phyloP scores from a whole-genome alignment of 495 filamentous ascomycete species.

The Neurospora sp. region DNA sequence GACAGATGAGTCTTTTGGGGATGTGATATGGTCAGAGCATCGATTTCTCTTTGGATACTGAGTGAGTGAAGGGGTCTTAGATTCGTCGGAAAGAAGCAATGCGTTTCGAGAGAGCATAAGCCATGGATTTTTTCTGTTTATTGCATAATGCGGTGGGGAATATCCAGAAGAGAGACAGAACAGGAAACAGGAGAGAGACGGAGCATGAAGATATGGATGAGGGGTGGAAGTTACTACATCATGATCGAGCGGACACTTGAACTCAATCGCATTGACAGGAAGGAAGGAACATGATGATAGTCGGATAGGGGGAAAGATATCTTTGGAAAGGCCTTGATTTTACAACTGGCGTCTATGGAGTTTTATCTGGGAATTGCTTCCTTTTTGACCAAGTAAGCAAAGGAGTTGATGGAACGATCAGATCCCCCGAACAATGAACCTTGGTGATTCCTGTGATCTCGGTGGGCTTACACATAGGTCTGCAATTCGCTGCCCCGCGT shows the following conservation, averaged over 20 bases:
- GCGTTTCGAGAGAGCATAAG: not conserved
- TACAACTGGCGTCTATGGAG: not conserved
- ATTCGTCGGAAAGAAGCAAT: not conserved
- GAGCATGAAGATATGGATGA: too few relatives aligned
- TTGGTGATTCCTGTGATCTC: not conserved
- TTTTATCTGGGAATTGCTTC: not conserved
- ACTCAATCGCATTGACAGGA: too few relatives aligned
- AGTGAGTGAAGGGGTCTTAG: not conserved
- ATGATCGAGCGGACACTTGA: too few relatives aligned
- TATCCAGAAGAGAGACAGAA: not conserved
- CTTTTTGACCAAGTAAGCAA: not conserved
- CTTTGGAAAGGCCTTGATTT: not conserved
- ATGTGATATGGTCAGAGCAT: slow-evolving; percentile 18
- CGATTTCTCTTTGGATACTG: not conserved
- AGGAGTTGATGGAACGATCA: not conserved
- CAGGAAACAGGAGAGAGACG: not conserved
- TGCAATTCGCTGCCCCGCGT: too few relatives aligned
- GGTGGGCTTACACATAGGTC: not conserved
- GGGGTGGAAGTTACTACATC: too few relatives aligned
- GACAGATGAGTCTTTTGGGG: slow-evolving; percentile 55
- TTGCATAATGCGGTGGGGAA: not conserved
- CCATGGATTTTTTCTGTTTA: not conserved
- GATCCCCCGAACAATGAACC: not conserved
- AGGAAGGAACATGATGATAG: too few relatives aligned
- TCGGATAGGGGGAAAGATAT: not conserved